Base-by-base conservation (phyloP, 495 filamentous ascomycete genomes). In the Aspergillus baeticus region DNA sequence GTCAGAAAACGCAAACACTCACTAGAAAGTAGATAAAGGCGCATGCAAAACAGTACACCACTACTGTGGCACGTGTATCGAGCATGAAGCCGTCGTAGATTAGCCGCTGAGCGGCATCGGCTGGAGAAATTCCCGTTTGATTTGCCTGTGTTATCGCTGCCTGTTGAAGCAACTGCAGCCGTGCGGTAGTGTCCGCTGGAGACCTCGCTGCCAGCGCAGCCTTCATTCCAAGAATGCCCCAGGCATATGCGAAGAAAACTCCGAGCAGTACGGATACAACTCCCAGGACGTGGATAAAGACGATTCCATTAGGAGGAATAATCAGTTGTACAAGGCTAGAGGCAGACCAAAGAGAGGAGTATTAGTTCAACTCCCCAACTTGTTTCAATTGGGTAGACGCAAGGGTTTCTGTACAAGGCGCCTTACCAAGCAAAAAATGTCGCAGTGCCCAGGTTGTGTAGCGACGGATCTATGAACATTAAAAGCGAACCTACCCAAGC, bases 211-310 rank as follows among this genome's bases (percentile, higher is more conserved):
- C 74, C 34, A 60, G 46, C 6, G 72, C 72, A n/a, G 74, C 74
- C 48, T 74, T 75, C 71, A 71, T 74, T 8, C 59, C 57, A 49
- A 77, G 69, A 8, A 73, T 63, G 50, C 74, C 74, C 74, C 74
- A 77, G 42, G 57, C 72, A 69, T 72, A 75, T 57, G 71, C 70
- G 0, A 71, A 23, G 7, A 59, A 69, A 44, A 77, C 70, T 2
- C 74, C 74, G 21, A 75, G 0, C 8, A 71, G 53, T 7, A 77
- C 59, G 21, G 73, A 68, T 3, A 75, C 10, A 1, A 62, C 43
- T 36, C 54, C 71, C 17, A 77, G 59, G 20, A 77, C 61, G 49
- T 71, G 70, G 31, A 77, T 63, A 20, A 72, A 74, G 0, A 74
- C 63, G 31, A 77, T 70, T 0, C 70, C 69, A 7, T 61, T 63